Conservation (phyloP, 2,329 filamentous ascomycete genomes). For the Colletotrichum shisoi region DNA sequence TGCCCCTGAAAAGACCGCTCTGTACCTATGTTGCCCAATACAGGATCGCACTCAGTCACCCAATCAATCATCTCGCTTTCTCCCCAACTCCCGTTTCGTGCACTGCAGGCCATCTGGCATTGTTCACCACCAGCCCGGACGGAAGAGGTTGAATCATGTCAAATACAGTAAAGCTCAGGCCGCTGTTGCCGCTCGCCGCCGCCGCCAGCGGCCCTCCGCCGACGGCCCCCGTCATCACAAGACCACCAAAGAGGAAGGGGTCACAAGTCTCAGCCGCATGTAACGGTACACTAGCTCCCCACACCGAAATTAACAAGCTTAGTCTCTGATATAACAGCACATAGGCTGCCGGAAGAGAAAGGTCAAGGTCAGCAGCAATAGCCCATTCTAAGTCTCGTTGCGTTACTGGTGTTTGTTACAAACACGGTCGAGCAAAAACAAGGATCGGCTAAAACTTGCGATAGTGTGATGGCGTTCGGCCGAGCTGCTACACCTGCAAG, state of each 20-base stretch:
- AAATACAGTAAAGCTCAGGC: neutral
- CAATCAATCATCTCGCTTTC: neutral
- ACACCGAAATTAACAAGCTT: neutral
- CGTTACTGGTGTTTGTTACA: neutral
- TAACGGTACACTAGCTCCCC: neutral
- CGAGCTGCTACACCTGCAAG: conserved; percentile 14
- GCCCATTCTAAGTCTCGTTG: no score
- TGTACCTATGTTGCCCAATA: neutral
- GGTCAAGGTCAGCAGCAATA: conserved; percentile 15
- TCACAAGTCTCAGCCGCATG: conserved; percentile 20
- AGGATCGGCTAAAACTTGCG: neutral
- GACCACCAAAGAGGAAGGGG: conserved; percentile 18
- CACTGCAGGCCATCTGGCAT: neutral
- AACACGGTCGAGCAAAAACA: neutral
- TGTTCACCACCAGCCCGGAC: neutral
- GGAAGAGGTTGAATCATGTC: conserved; percentile 7
- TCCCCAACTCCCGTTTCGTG: fast-evolving
- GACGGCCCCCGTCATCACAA: neutral
- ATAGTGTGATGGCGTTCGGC: conserved; percentile 21
- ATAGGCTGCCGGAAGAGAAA: conserved; percentile 24
- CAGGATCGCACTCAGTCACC: neutral
- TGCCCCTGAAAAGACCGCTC: no score
- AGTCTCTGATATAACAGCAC: neutral
- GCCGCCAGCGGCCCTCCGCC: neutral
- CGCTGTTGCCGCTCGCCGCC: conserved; percentile 11